A percentile compares a stretch with the other conserved stretches of the same genome.
Evolutionary conservation across 1,284 basidiomycete genomes (phyloP).

Genomic region (Ustilago loliicola): DNA sequence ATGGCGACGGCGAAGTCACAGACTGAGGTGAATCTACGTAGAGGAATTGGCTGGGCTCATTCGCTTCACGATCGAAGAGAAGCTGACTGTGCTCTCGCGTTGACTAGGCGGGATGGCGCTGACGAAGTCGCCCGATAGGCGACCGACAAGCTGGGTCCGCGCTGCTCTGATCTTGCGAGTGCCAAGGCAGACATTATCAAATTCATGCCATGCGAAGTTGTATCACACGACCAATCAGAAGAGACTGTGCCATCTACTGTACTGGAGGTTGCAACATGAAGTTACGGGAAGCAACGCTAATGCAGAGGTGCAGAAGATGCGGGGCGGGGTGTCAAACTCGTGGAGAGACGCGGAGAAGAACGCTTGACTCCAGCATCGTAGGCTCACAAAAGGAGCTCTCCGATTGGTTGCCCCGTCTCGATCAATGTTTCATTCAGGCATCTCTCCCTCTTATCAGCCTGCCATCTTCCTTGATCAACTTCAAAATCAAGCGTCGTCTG

Average conservation of each 20-base stretch:
- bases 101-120: too few species aligned
- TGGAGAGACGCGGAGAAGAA: constrained; percentile 8
- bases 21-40: not conserved
- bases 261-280: not conserved
- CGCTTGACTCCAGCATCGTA: not conserved
- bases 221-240: not conserved
- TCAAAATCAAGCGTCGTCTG: too few species aligned
- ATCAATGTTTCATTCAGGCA: too few species aligned
- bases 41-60: too few species aligned
- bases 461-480: not conserved
- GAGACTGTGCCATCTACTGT: too few species aligned
- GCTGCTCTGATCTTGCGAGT: too few species aligned
- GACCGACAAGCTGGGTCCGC: too few species aligned
- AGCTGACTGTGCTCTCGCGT: too few species aligned
- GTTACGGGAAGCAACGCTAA: constrained; percentile 7
- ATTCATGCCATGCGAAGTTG: not conserved
- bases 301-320: not conserved
- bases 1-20: not conserved
- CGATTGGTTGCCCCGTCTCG: constrained; percentile 3
- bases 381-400: not conserved
- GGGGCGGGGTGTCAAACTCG: not conserved
- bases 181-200: not conserved
- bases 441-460: not conserved
- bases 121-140: too few species aligned
- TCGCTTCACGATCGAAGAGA: too few species aligned